These are phyloP conservation scores for Fonsecaea pedrosoi DNA, from an alignment of 2,329 filamentous ascomycete genomes.

Conservation along the genomic window DNA sequence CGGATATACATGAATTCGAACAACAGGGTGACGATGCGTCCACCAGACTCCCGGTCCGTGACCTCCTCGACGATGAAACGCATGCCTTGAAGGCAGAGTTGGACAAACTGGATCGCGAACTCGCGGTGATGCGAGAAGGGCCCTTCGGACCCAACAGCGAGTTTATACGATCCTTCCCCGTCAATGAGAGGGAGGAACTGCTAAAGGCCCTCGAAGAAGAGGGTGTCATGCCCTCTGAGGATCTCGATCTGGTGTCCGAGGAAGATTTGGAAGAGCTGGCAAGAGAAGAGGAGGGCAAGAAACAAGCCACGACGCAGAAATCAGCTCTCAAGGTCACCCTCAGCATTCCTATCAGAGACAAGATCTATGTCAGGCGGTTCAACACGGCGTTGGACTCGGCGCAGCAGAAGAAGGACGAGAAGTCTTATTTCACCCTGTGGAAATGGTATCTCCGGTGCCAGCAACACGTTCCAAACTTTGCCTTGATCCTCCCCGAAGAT, in stretches of 20 bases:
- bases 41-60: slow-evolving; percentile 47
- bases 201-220: slow-evolving; percentile 53
- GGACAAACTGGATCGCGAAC: slow-evolving; percentile 49
- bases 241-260: slow-evolving; percentile 50
- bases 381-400: slow-evolving; percentile 48
- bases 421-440: slow-evolving; percentile 52
- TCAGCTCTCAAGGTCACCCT: slow-evolving; percentile 44
- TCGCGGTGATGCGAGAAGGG: slow-evolving; percentile 50
- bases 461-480: slow-evolving; percentile 53
- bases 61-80: slow-evolving; percentile 48
- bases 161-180: slow-evolving; percentile 52
- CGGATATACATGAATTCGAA: slow-evolving; percentile 54
- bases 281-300: slow-evolving; percentile 33
- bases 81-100: slow-evolving; percentile 49
- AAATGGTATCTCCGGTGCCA: slow-evolving; percentile 59
- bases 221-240: slow-evolving; percentile 41
- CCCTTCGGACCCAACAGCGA: slow-evolving; percentile 53
- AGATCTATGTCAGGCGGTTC: slow-evolving; percentile 50
- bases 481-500: slow-evolving; percentile 64
- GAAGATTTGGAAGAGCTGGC: slow-evolving; percentile 50
- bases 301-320: slow-evolving; percentile 18
- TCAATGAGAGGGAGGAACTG: slow-evolving; percentile 50
- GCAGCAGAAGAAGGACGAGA: slow-evolving; percentile 42
- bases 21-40: slow-evolving; percentile 49
- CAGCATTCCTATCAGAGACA: slow-evolving; percentile 46